These are phyloP conservation scores for Talaromyces adpressus DNA, from an alignment of 495 filamentous ascomycete genomes.

Conservation along the genomic window DNA sequence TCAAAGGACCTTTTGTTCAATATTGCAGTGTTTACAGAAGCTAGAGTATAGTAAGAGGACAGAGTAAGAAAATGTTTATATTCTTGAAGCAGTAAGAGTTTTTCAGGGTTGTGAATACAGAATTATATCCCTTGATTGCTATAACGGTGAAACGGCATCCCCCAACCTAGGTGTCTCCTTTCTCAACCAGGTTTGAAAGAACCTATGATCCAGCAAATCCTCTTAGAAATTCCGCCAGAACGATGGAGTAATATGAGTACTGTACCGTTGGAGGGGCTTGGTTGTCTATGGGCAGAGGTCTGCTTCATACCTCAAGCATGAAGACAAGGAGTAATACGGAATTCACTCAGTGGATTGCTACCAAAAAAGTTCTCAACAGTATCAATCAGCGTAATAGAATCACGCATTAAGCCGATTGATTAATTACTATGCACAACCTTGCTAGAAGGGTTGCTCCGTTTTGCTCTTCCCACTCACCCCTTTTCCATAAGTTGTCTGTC, in stretches of 20 bases:
- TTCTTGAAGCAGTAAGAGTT: no score
- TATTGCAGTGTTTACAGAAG: neutral
- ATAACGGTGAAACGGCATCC: no score
- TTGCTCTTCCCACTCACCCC: neutral
- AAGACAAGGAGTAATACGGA: neutral
- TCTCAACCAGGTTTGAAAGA: neutral
- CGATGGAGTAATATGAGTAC: neutral
- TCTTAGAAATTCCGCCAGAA: neutral
- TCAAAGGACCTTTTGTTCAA: neutral
- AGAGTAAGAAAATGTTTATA: neutral
- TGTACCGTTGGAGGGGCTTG: neutral
- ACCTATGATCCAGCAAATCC: neutral
- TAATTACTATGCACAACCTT: neutral
- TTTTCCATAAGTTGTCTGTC: neutral
- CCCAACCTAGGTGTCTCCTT: neutral
- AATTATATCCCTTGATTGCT: no score
- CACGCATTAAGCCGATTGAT: neutral
- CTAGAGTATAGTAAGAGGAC: neutral
- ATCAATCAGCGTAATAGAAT: neutral
- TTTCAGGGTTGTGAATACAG: no score
- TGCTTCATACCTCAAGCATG: neutral
- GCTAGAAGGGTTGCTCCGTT: neutral
- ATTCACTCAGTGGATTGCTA: neutral
- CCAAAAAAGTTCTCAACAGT: neutral
- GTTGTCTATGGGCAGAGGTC: neutral